Conservation (phyloP, 2,329 filamentous ascomycete genomes). For the Laburnicola sp. region DNA sequence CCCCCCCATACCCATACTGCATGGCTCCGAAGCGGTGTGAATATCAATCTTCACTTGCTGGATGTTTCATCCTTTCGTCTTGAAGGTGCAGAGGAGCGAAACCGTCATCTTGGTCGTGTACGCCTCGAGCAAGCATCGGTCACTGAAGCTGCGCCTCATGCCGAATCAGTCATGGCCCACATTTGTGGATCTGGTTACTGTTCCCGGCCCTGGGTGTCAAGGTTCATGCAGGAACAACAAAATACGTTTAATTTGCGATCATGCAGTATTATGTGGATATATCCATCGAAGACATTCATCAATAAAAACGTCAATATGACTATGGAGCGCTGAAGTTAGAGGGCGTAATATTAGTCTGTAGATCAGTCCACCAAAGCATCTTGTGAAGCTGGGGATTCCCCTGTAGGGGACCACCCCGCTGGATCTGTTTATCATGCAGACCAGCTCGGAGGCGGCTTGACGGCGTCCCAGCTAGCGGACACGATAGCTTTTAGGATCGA, state of each 20-base stretch:
- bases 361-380: conserved; percentile 5
- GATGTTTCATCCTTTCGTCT: conserved; percentile 6
- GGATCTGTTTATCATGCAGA: conserved; percentile 39
- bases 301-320: too few species aligned
- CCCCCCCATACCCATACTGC: neutral
- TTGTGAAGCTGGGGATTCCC: conserved; percentile 25
- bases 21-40: conserved; percentile 1
- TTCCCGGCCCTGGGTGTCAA: too few species aligned
- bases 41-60: neutral
- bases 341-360: neutral
- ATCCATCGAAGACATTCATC: too few species aligned
- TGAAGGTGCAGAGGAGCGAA: too few species aligned
- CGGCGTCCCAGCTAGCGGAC: conserved; percentile 37
- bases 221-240: too few species aligned
- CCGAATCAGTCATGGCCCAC: too few species aligned
- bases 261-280: too few species aligned
- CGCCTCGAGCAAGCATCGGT: neutral
- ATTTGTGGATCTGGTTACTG: too few species aligned
- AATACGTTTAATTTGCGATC: too few species aligned
- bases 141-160: neutral
- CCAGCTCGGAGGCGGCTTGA: conserved; percentile 35
- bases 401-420: conserved; percentile 30
- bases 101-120: neutral
- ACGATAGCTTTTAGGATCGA: conserved; percentile 30
- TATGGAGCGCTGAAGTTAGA: too few species aligned